Evolutionary conservation across 495 filamentous ascomycete genomes (phyloP).

Genomic region (Oleoguttula mirabilis): DNA sequence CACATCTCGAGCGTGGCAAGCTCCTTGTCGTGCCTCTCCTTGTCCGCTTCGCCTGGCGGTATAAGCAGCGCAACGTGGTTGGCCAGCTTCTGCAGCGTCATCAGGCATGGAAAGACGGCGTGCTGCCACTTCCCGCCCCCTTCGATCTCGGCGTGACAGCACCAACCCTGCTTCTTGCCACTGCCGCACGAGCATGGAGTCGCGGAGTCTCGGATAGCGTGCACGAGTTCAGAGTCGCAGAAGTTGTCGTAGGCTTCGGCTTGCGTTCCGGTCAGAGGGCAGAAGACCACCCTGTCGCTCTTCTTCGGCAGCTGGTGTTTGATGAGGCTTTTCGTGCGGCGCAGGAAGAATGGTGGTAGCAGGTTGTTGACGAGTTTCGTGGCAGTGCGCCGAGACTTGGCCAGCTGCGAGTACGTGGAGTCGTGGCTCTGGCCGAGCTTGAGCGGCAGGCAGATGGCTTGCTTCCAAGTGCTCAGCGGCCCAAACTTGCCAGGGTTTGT

Average conservation of each 20-base stretch:
- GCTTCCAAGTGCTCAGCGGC: slow-evolving; percentile 64
- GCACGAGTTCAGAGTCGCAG: slow-evolving; percentile 57
- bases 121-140: slow-evolving; percentile 58
- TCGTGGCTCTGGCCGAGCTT: slow-evolving; percentile 84
- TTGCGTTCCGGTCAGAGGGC: slow-evolving; percentile 74
- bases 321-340: slow-evolving; percentile 86
- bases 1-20: slow-evolving; percentile 64
- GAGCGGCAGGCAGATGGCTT: slow-evolving; percentile 63
- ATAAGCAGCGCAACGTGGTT: slow-evolving; percentile 89
- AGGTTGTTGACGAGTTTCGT: slow-evolving; percentile 78
- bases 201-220: slow-evolving; percentile 51
- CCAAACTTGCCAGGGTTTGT: slow-evolving; percentile 84
- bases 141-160: slow-evolving; percentile 51
- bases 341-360: slow-evolving; percentile 82
- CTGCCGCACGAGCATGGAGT: slow-evolving; percentile 61
- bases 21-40: slow-evolving; percentile 73
- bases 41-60: slow-evolving; percentile 51
- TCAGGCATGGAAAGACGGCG: slow-evolving; percentile 76
- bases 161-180: slow-evolving; percentile 66
- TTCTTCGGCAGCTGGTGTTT: slow-evolving; percentile 95
- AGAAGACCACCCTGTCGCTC: slow-evolving; percentile 88
- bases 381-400: slow-evolving; percentile 67
- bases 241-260: slow-evolving; percentile 75
- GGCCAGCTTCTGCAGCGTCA: slow-evolving; percentile 69
- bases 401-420: slow-evolving; percentile 74